Evolutionary conservation across 805 yeast species (phyloP), one percentile per base, ranked within the genome.

Genomic region (Candida morakotiae): DNA sequence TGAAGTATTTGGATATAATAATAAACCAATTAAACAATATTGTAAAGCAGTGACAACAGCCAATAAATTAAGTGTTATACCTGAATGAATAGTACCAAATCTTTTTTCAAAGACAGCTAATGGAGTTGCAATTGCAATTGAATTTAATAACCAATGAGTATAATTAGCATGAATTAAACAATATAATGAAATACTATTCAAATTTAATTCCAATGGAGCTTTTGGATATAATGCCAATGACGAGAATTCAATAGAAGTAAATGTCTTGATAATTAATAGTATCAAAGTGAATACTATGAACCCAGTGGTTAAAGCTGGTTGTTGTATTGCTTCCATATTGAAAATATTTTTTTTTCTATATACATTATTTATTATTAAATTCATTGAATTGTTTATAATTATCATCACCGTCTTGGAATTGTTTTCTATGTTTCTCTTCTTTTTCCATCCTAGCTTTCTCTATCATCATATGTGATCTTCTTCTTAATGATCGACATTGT

Each of bases 81-180:
- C 96, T 3, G 95, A 83, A 57, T 86, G 77, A 2, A 87, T 83
- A 0, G 97, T 87, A 5, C 96, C 97, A 51, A 86, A 82, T 16
- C 60, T 55, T 39, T 70, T 63, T 64, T 87, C 96, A 57, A 81
- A 87, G 35, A 69, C 66, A 9, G 81, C 65, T 49, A 87, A 56
- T 15, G 84, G 78, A 0, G 82, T 73, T 40, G 73, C 64, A 31
- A 87, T 53, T 1, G 82, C 72, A 26, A 77, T 42, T 7, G 76
- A 40, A 49, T 86, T 87, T 48, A 83, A 59, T 3, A 73, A 31
- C 54, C 87, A 62, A 54, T 87, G 95, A 35, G 79, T 42, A 16
- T 76, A 44, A 16, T 74, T 70, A n/a, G 64, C 49, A 57, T 87
- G 96, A 20, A 77, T 78, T 49, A 87, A 58, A 2, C 88, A 84